Conservation (phyloP, 371 early-diverging fungal genomes). For the Nematocida ausubeli region DNA sequence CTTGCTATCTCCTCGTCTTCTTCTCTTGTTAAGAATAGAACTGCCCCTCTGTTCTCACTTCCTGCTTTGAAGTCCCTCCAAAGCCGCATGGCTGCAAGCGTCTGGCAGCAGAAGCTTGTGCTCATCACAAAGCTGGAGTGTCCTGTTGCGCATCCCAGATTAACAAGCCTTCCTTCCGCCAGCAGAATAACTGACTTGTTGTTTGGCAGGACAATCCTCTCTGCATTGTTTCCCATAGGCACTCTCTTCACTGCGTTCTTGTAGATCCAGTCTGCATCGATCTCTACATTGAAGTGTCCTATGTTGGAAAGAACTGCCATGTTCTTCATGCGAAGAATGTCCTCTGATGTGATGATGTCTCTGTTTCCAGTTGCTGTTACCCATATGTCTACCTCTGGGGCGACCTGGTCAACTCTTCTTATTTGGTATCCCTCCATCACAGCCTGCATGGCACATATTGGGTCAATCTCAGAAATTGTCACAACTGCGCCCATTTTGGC, state of each 20-base stretch:
- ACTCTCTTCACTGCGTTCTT: slow-evolving; percentile 76
- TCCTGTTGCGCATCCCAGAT: slow-evolving; percentile 95
- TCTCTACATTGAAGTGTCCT: slow-evolving; percentile 97
- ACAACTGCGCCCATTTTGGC: slow-evolving; percentile 95
- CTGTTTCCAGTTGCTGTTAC: slow-evolving; percentile 97
- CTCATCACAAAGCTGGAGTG: slow-evolving; percentile 97
- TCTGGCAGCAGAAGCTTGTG: slow-evolving; percentile 96
- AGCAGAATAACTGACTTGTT: slow-evolving; percentile 84
- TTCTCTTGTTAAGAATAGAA: slow-evolving; percentile 81
- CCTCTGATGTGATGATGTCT: slow-evolving; percentile 84
- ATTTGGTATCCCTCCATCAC: slow-evolving; percentile 94
- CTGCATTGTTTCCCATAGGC: slow-evolving; percentile 95
- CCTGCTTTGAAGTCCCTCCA: slow-evolving; percentile 77
- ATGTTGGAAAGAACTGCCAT: slow-evolving; percentile 96
- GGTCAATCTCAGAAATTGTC: slow-evolving; percentile 90
- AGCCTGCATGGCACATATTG: slow-evolving; percentile 96
- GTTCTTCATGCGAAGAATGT: slow-evolving; percentile 86
- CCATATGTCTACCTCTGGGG: slow-evolving; percentile 82
- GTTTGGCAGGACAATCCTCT: slow-evolving; percentile 83
- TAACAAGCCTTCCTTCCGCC: slow-evolving; percentile 96
- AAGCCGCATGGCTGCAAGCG: slow-evolving; percentile 90
- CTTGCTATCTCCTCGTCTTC: slow-evolving; percentile 95
- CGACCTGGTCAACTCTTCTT: slow-evolving; percentile 91
- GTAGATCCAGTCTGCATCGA: slow-evolving; percentile 96
- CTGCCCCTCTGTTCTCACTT: slow-evolving; percentile 88